Conservation (phyloP, 2,329 filamentous ascomycete species). For the Aspergillus sp. region DNA sequence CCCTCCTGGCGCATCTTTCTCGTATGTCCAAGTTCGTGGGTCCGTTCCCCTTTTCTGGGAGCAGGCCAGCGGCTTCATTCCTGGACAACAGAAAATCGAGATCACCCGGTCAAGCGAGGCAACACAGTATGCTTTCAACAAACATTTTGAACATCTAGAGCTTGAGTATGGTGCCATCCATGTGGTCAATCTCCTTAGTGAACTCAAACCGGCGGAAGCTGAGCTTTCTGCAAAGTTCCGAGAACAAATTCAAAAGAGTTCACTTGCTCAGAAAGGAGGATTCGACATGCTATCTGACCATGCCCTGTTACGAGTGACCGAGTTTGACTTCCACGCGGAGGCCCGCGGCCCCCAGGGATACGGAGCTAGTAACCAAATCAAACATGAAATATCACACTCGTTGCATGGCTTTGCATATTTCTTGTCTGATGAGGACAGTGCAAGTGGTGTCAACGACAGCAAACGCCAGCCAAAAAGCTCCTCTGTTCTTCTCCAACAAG, state of each 20-base stretch:
- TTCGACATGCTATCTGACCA: constrained; percentile 61
- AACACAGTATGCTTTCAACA: constrained; percentile 91
- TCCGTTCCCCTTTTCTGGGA: constrained; percentile 98
- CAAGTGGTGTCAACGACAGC: constrained; percentile 38
- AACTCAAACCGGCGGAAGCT: constrained; percentile 78
- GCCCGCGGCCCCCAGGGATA: constrained; percentile 84
- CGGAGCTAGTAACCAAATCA: constrained; percentile 83
- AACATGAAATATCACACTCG: constrained; percentile 71
- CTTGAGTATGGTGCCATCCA: constrained; percentile 86
- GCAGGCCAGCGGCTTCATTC: constrained; percentile 80
- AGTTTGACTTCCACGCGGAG: constrained; percentile 96
- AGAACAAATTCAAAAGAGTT: constrained; percentile 70
- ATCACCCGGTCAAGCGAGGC: constrained; percentile 86
- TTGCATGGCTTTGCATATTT: constrained; percentile 92
- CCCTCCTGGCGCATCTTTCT: constrained; percentile 74
- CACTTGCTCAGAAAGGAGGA: constrained; percentile 59
- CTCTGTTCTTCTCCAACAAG: constrained; percentile 79
- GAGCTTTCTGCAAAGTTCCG: constrained; percentile 79
- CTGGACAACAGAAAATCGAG: constrained; percentile 90
- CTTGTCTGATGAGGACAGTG: constrained; percentile 67
- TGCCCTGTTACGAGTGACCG: constrained; percentile 72
- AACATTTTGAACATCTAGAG: constrained; percentile 86
- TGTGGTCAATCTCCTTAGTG: constrained; percentile 90
- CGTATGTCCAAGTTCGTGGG: constrained; percentile 87
- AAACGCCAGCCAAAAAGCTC: constrained; percentile 39